These are phyloP conservation scores for Termitomyces sp. DNA, from an alignment of 768 basidiomycete species.

Conservation along the genomic window DNA sequence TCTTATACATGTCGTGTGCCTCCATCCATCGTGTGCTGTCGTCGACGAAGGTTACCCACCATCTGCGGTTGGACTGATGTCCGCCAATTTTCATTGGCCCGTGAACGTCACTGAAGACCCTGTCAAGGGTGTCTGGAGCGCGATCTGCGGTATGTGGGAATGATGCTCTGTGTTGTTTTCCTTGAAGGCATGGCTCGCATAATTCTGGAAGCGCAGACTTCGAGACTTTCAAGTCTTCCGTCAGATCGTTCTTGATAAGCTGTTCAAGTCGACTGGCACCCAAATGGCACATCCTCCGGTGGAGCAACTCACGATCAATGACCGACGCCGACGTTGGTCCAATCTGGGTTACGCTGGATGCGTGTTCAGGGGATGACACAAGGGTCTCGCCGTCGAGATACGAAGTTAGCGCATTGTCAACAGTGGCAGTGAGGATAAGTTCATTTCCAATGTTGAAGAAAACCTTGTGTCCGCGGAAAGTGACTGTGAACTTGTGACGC, in stretches of 20 bases:
- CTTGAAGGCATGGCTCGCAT: neutral
- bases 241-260: neutral
- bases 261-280: neutral
- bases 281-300: neutral
- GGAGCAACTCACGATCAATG: neutral
- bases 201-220: neutral
- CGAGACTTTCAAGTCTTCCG: neutral
- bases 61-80: neutral
- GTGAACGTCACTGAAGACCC: neutral
- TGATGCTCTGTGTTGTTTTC: neutral
- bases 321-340: neutral
- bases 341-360: neutral
- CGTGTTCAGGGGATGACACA: too few relatives aligned
- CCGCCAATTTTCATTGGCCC: neutral
- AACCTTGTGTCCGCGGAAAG: neutral
- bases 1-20: constrained; percentile 10
- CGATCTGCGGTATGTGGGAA: neutral
- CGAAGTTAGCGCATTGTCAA: neutral
- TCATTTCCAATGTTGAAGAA: neutral
- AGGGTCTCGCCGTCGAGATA: too few relatives aligned
- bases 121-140: neutral
- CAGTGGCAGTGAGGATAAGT: neutral
- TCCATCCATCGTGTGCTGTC: neutral
- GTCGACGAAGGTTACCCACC: neutral
- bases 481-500: neutral